Evolutionary conservation across 2,329 filamentous ascomycete genomes (phyloP).

Genomic region (Fusarium agapanthi): DNA sequence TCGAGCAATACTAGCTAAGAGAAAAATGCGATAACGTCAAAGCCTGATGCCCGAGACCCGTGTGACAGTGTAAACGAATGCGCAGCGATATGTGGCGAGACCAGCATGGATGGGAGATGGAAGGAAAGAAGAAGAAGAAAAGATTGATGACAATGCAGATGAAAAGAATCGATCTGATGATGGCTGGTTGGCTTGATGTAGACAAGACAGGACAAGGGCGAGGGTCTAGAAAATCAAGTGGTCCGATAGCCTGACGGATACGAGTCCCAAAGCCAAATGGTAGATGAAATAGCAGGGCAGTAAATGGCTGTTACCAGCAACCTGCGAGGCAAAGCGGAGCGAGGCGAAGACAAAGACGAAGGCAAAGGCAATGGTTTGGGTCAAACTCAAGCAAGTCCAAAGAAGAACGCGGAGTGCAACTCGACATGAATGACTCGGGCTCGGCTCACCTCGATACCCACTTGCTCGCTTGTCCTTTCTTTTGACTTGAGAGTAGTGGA

Average conservation of each 20-base stretch:
- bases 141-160: conserved; percentile 12
- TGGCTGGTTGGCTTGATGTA: conserved; percentile 31
- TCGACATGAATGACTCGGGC: conserved; percentile 46
- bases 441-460: conserved; percentile 45
- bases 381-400: conserved; percentile 23
- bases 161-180: conserved; percentile 29
- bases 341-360: not conserved
- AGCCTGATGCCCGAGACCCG: conserved; percentile 22
- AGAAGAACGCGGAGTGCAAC: conserved; percentile 40
- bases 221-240: conserved; percentile 37
- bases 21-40: conserved; percentile 35
- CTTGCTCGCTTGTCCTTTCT: conserved; percentile 34
- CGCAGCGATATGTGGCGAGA: conserved; percentile 13
- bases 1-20: conserved; percentile 36
- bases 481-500: conserved; percentile 19
- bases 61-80: conserved; percentile 27
- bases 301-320: conserved; percentile 45
- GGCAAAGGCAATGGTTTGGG: conserved; percentile 7
- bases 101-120: conserved; percentile 20
- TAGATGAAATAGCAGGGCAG: conserved; percentile 28
- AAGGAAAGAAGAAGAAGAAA: conserved; percentile 14
- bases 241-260: conserved; percentile 33
- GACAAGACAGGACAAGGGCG: conserved; percentile 31
- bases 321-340: conserved; percentile 28
- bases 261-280: conserved; percentile 11